Percentiles rank a stretch among this genome's conserved stretches.
Conservation (phyloP, 331 rosid genomes). For the Dryas integrifolia region DNA sequence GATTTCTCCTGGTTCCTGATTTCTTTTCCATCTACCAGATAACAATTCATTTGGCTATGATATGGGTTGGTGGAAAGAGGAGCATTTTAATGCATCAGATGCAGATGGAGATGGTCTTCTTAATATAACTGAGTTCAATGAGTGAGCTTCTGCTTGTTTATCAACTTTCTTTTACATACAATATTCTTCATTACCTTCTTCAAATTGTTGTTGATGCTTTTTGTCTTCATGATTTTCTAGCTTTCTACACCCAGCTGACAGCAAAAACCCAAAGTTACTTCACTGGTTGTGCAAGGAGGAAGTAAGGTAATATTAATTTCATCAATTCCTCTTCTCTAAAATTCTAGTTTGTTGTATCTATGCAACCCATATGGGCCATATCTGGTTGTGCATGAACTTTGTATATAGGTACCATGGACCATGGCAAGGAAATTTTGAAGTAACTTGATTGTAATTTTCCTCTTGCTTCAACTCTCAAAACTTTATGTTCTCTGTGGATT, state of each 20-base stretch:
- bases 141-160: slow-evolving; percentile 55
- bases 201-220: slow-evolving; percentile 14
- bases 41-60: slow-evolving; percentile 76
- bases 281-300: slow-evolving; percentile 93
- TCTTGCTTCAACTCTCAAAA: neutral
- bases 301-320: slow-evolving; percentile 54
- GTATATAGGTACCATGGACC: neutral
- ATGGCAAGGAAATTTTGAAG: neutral
- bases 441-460: neutral
- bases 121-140: slow-evolving; percentile 82
- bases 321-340: slow-evolving; percentile 1
- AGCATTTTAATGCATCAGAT: slow-evolving; percentile 92
- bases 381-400: neutral
- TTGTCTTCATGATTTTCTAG: slow-evolving; percentile 35
- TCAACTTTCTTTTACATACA: slow-evolving; percentile 11
- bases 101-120: slow-evolving; percentile 74
- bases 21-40: slow-evolving; percentile 35
- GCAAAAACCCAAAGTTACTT: slow-evolving; percentile 69
- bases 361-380: neutral
- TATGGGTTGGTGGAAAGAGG: slow-evolving; percentile 98
- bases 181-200: neutral
- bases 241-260: slow-evolving; percentile 94
- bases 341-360: neutral
- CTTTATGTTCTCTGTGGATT: neutral
- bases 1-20: slow-evolving; percentile 23